These are phyloP conservation scores for Tephrocybe sp. DNA, from an alignment of 768 basidiomycete genomes.

Conservation along the genomic window DNA sequence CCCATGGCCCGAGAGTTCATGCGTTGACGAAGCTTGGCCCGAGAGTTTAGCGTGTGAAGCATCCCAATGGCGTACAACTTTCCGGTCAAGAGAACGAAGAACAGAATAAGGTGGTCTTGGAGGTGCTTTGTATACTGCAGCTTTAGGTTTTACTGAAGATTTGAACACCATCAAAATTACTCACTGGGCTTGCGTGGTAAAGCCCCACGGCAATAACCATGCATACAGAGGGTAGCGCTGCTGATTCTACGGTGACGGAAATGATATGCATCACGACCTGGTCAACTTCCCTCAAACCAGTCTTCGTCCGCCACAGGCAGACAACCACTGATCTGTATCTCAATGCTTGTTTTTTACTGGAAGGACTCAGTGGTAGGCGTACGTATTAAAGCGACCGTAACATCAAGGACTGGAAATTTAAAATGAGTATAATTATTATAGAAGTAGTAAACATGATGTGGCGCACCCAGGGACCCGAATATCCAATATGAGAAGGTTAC, in stretches of 20 bases:
- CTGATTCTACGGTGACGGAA: slow-evolving; percentile 38
- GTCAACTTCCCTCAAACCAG: slow-evolving; percentile 36
- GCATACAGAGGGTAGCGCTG: slow-evolving; percentile 32
- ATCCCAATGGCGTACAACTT: slow-evolving; percentile 48
- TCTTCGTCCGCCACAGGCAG: slow-evolving; percentile 40
- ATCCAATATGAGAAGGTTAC: slow-evolving; percentile 48
- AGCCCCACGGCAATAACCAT: slow-evolving; percentile 35
- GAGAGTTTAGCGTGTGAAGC: slow-evolving; percentile 38
- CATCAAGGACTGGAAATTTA: slow-evolving; percentile 35
- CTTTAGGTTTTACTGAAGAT: too few relatives aligned
- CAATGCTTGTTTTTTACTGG: not conserved
- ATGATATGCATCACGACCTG: slow-evolving; percentile 39
- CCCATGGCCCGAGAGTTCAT: slow-evolving; percentile 42
- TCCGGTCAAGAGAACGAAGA: slow-evolving; percentile 50
- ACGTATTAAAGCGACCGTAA: slow-evolving; percentile 39
- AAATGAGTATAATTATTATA: not conserved
- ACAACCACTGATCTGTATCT: slow-evolving; percentile 32
- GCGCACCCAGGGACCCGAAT: slow-evolving; percentile 40
- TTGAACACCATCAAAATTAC: slow-evolving; percentile 7
- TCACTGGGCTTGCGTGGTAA: slow-evolving; percentile 35
- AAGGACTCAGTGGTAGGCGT: slow-evolving; percentile 10
- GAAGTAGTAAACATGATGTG: not conserved
- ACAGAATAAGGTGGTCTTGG: slow-evolving; percentile 41
- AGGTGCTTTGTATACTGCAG: slow-evolving; percentile 20
- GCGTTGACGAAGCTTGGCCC: slow-evolving; percentile 31